Evolutionary conservation across 2,329 filamentous ascomycete genomes (phyloP).

Genomic region (Microdochium paspali): DNA sequence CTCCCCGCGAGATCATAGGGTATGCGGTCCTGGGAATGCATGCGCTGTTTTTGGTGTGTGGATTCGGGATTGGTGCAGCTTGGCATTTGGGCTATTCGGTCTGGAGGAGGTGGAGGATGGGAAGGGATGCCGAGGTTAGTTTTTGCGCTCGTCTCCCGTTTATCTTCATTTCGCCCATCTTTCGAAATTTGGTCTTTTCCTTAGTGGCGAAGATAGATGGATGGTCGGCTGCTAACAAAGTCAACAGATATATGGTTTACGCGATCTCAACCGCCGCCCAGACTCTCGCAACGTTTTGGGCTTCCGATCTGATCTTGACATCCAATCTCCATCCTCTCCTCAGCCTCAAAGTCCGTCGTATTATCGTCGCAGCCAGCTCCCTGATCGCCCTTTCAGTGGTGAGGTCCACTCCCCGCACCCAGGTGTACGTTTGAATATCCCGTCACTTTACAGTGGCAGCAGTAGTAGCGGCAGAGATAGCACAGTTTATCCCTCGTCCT

Average conservation of each 20-base stretch:
- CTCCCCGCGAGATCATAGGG: background rate
- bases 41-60: background rate
- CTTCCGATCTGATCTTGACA: background rate
- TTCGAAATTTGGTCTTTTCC: too few species aligned
- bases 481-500: too few species aligned
- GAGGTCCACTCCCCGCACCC: too few species aligned
- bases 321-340: background rate
- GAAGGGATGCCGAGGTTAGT: background rate
- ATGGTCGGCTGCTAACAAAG: background rate
- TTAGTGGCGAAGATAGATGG: background rate
- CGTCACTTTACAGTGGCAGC: too few species aligned
- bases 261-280: slow-evolving; percentile 1
- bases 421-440: too few species aligned
- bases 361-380: too few species aligned
- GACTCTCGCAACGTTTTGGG: background rate
- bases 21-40: background rate
- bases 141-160: background rate
- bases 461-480: too few species aligned
- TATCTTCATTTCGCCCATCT: too few species aligned
- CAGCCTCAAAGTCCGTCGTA: too few species aligned
- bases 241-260: slow-evolving; percentile 1
- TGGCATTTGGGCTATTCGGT: background rate
- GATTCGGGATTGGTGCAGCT: background rate
- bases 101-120: background rate
- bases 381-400: too few species aligned